Percentiles rank a stretch among this genome's conserved stretches.
Evolutionary conservation across 192 early-diverging fungal genomes (phyloP).

Genomic region (Allomyces arbusculus): DNA sequence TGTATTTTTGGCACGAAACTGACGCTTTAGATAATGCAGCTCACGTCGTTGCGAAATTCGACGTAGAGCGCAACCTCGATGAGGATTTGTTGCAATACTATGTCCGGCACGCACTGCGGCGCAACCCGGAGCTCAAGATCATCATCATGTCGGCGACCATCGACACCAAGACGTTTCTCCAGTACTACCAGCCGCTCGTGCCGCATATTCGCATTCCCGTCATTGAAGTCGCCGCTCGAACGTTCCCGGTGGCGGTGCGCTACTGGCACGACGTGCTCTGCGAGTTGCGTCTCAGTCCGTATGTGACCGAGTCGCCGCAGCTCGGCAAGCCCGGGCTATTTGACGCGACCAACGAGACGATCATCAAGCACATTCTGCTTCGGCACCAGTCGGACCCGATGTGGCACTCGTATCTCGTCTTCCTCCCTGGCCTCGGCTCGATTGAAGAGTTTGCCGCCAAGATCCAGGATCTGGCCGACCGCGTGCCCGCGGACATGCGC

Average conservation of each 20-base stretch:
- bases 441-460: constrained; percentile 8
- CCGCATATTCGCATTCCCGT: constrained; percentile 3
- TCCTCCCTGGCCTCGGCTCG: constrained; percentile 10
- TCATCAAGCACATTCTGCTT: not conserved
- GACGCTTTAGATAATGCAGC: too few relatives aligned
- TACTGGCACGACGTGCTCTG: constrained; percentile 10
- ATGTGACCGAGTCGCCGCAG: constrained; percentile 2
- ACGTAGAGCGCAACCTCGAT: constrained; percentile 10
- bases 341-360: constrained; percentile 6
- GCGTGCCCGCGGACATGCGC: not conserved
- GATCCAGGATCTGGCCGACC: not conserved
- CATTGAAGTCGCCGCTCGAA: constrained; percentile 6
- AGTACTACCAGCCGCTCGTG: not conserved
- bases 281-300: not conserved
- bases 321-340: constrained; percentile 6
- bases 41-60: not conserved
- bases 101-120: constrained; percentile 5
- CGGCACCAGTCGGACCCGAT: constrained; percentile 3
- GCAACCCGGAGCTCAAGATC: constrained; percentile 8
- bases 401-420: constrained; percentile 9
- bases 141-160: constrained; percentile 12
- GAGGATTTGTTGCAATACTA: constrained; percentile 12
- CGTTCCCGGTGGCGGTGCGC: constrained; percentile 9
- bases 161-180: constrained; percentile 1
- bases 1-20: too few relatives aligned